phyloP scores from a whole-genome alignment of 129 eudicot species.

The Smallanthus sonchifolius region DNA sequence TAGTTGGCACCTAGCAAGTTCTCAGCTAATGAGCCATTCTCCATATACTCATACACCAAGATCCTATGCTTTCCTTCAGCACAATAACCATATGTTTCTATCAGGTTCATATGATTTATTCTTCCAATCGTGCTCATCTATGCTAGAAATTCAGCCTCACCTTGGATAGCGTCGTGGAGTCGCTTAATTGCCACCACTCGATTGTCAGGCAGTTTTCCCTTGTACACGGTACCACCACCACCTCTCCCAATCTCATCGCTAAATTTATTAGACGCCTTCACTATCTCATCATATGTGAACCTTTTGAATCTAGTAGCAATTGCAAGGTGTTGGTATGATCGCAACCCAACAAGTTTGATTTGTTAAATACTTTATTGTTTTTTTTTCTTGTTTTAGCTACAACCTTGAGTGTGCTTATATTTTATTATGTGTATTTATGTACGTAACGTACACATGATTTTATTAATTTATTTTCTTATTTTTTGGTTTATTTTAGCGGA shows the following conservation, averaged over 20 bases:
- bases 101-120: constrained; percentile 41
- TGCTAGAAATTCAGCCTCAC: constrained; percentile 35
- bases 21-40: constrained; percentile 38
- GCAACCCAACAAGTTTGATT: no score
- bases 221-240: constrained; percentile 35
- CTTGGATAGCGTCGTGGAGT: constrained; percentile 31
- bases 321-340: no score
- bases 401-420: no score
- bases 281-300: constrained; percentile 28
- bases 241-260: constrained; percentile 36
- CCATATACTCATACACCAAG: constrained; percentile 48
- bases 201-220: constrained; percentile 26
- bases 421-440: no score
- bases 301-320: constrained; percentile 32
- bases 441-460: no score
- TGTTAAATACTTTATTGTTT: no score
- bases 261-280: constrained; percentile 23
- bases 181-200: constrained; percentile 34
- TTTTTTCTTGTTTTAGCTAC: no score
- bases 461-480: no score
- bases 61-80: constrained; percentile 34
- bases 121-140: constrained; percentile 40
- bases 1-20: constrained; percentile 7
- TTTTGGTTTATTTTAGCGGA: no score
- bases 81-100: constrained; percentile 43